Base-by-base conservation (phyloP, 2,329 filamentous ascomycete species). In the Paracoccidioides lutzii region DNA sequence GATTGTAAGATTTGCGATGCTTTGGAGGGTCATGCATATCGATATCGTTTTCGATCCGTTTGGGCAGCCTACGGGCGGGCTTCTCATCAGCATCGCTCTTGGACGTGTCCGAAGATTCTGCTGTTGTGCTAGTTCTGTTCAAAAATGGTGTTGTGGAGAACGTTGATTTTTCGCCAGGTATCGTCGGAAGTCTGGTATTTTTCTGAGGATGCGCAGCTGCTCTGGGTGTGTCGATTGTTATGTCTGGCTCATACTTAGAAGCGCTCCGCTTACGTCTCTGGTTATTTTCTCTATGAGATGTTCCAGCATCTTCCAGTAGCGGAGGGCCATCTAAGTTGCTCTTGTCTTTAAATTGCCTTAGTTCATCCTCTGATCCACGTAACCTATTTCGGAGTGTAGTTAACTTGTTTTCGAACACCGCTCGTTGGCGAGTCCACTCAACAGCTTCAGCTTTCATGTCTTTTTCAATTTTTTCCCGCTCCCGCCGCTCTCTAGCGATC, bases 141-240 rank as follows among this genome's bases (percentile, higher is more conserved):
- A 97, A 76, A 75, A 95, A 96, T 0, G 91, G 91, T 0, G 91
- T 97, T 61, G 96, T 90, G 3, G 90, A 95, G 69, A 97, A 96
- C 2, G 80, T 84, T 0, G 90, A 96, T 70, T 95, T 96, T 65
- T 95, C 88, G 38, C 87, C 89, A 4, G 87, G 75, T 54, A 82
- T 72, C 0, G 80, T 78, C 40, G 81, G 78, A 15, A 83, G 79
- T 35, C 75, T 77, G 55, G 76, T 74, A 66, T 82, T 84, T 69
- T 83, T 87, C 22, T 72, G 70, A 50, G 66, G 62, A 44, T 67
- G 64, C 14, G 61, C 67, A 46, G 73, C 66, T 50, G 75, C 74
- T 48, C 76, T 77, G 30, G 77, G 77, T 1, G 77, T 80, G 49
- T 75, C 75, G 61, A 79, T 77, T 8, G 70, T 73, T 51, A 74